phyloP scores from a whole-genome alignment of 1,284 basidiomycete genomes.

The Phylloboletellus chloephorus region DNA sequence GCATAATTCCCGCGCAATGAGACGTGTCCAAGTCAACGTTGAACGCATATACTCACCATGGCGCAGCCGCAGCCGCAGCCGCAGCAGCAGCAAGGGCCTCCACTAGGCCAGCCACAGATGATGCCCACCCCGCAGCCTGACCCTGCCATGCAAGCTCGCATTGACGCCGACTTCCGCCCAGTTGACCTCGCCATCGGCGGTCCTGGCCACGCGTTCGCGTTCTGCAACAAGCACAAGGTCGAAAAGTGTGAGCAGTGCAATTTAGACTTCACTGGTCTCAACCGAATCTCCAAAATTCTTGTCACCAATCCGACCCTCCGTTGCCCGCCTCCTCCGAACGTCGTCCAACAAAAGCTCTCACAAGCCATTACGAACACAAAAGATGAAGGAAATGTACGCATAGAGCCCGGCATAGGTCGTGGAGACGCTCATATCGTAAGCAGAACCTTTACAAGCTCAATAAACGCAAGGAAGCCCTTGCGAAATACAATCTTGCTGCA shows the following conservation, averaged over 20 bases:
- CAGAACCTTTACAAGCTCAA: slow-evolving; percentile 74
- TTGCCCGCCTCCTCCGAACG: slow-evolving; percentile 78
- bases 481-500: slow-evolving; percentile 81
- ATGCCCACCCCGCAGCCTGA: slow-evolving; percentile 49
- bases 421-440: slow-evolving; percentile 10
- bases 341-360: slow-evolving; percentile 70
- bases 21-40: too few species aligned
- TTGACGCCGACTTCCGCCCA: slow-evolving; percentile 66
- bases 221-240: slow-evolving; percentile 59
- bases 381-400: slow-evolving; percentile 82
- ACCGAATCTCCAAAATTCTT: slow-evolving; percentile 69
- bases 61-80: slow-evolving; percentile 29
- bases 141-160: slow-evolving; percentile 65
- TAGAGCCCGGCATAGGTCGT: slow-evolving; percentile 3
- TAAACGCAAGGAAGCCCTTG: slow-evolving; percentile 73
- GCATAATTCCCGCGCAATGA: slow-evolving; percentile 14
- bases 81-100: slow-evolving; percentile 21
- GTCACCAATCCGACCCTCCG: slow-evolving; percentile 64
- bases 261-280: slow-evolving; percentile 66
- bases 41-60: slow-evolving; percentile 21
- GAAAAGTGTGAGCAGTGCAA: slow-evolving; percentile 70
- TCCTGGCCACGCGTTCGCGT: slow-evolving; percentile 45
- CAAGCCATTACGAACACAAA: slow-evolving; percentile 73
- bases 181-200: slow-evolving; percentile 52
- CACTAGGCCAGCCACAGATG: slow-evolving; percentile 28